Evolutionary conservation across 1,139 yeast genomes (phyloP), one percentile per base, ranked within the genome.

Genomic region (Spathaspora sp.): DNA sequence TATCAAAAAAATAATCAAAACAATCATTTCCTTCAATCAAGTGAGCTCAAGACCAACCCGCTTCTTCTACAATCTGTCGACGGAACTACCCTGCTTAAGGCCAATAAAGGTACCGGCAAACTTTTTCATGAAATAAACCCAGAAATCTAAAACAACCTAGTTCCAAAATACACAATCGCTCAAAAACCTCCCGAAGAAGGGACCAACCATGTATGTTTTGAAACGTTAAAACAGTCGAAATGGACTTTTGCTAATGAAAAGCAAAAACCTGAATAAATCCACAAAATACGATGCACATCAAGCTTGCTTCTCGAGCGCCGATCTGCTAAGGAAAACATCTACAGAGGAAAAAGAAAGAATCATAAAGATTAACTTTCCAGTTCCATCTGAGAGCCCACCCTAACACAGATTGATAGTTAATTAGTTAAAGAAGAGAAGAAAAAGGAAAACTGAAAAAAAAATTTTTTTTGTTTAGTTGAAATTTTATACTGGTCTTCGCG

Each of bases 21-120:
- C 16, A 16, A 20, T 20, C 23, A 20, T 20, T 7, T 33, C 31
- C 33, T 38, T 31, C 29, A 23, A 18, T 25, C 26, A 36, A 17
- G 76, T 76, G 88, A 84, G 79, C 82, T 85, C 90, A 82, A 85
- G 81, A 67, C 78, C 82, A 62, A 63, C 67, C 71, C 70, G 82
- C 77, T 78, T 64, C 60, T 65, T 85, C 70, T 79, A 68, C 84
- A 82, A 82, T 82, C 86, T 80, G 89, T 85, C 89, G 86, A 80
- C 89, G 87, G 90, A 87, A 90, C 88, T 67, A 73, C 85, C 80
- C 90, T 84, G 90, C 77, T 76, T 68, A 74, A 82, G 64, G 70
- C 70, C 60, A 56, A 54, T 46, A 49, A 56, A 51, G 64, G 63
- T 43, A 25, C 43, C 40, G 54, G 45, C 51, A 47, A 44, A 38